phyloP scores from a whole-genome alignment of 192 early-diverging fungal species.

The Podila epigama region DNA sequence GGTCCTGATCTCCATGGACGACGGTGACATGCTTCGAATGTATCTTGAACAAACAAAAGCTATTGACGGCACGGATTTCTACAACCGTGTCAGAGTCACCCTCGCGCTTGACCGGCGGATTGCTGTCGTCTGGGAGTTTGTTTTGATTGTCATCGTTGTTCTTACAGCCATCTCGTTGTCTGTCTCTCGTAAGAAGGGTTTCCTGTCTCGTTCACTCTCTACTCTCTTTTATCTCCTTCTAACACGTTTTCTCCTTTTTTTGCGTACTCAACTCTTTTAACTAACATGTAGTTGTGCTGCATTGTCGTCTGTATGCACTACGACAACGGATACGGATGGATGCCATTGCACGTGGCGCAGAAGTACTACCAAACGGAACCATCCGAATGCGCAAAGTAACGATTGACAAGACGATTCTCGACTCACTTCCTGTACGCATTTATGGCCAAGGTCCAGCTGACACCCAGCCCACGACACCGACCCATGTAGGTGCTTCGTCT shows the following conservation, averaged over 20 bases:
- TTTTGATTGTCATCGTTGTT: constrained; percentile 35
- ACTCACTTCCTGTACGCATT: constrained; percentile 28
- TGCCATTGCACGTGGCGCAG: constrained; percentile 28
- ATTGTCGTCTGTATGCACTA: constrained; percentile 33
- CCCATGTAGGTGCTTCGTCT: not conserved
- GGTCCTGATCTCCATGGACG: constrained; percentile 15
- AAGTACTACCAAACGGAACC: constrained; percentile 28
- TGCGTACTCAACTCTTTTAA: no score
- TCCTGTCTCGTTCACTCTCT: not conserved
- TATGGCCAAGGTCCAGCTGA: constrained; percentile 3
- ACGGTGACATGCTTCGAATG: constrained; percentile 1
- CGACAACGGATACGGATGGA: constrained; percentile 30
- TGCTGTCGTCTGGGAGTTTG: constrained; percentile 41
- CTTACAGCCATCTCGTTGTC: constrained; percentile 29
- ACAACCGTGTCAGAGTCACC: constrained; percentile 9
- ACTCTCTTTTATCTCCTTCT: not conserved
- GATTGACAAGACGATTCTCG: constrained; percentile 18
- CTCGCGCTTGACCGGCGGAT: constrained; percentile 6
- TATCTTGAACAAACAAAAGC: constrained; percentile 4
- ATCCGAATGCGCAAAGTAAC: constrained; percentile 28
- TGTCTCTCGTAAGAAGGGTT: constrained; percentile 28
- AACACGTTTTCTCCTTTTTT: not conserved
- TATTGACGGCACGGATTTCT: not conserved
- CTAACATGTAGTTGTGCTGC: constrained; percentile 16
- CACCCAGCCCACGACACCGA: not conserved